A percentile compares a stretch with the other conserved stretches of the same genome.
Conservation (phyloP, 805 yeast species). For the Ascoidea tarda region DNA sequence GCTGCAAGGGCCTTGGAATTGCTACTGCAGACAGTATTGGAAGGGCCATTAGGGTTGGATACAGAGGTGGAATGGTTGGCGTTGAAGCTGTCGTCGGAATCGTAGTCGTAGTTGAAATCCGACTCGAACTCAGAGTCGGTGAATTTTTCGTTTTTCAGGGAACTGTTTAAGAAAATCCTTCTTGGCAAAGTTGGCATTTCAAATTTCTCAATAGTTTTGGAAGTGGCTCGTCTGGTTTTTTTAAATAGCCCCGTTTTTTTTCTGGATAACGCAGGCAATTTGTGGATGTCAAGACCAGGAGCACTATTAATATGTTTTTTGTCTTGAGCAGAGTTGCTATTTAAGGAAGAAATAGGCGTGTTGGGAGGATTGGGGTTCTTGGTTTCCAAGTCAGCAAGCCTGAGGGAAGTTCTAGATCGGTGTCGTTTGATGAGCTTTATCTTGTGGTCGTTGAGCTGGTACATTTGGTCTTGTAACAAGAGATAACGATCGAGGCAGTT, state of each 20-base stretch:
- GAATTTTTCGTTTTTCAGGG: slow-evolving; percentile 5
- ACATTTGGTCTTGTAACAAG: slow-evolving; percentile 54
- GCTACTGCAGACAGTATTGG: too few relatives aligned
- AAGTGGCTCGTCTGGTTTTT: neutral
- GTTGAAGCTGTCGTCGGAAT: neutral
- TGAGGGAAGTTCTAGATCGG: slow-evolving; percentile 6
- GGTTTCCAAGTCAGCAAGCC: slow-evolving; percentile 1
- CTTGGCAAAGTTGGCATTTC: slow-evolving; percentile 30
- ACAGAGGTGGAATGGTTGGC: too few relatives aligned
- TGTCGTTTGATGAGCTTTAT: too few relatives aligned
- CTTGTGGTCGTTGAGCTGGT: slow-evolving; percentile 42
- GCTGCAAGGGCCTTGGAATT: too few relatives aligned
- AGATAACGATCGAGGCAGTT: slow-evolving; percentile 46
- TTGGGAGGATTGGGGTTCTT: neutral
- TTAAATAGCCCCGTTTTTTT: neutral
- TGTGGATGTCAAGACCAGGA: slow-evolving; percentile 5
- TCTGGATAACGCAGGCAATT: neutral
- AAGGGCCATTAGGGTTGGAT: too few relatives aligned
- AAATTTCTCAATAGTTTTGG: slow-evolving; percentile 10
- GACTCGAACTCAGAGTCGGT: too few relatives aligned
- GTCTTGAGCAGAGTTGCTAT: neutral
- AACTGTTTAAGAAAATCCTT: slow-evolving; percentile 15
- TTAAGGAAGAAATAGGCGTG: neutral
- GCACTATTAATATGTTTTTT: neutral
- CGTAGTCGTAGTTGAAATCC: too few relatives aligned